These are phyloP conservation scores for Carpinus viminea DNA, from an alignment of 306 rosid species.

Conservation along the genomic window DNA sequence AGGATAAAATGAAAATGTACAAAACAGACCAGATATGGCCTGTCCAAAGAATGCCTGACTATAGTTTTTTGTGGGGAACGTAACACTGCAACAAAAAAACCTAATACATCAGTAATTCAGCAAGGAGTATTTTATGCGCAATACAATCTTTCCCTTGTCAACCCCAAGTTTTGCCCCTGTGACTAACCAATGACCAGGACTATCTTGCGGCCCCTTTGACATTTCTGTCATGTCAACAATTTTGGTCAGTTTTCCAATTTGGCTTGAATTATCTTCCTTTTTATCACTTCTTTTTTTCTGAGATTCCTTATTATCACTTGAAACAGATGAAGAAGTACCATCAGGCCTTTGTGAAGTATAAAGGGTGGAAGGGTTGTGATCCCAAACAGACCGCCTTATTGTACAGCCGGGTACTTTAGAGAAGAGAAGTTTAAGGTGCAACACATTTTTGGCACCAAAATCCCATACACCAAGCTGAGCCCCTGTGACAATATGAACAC, in stretches of 20 bases:
- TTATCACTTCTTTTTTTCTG: constrained; percentile 56
- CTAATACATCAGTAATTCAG: constrained; percentile 70
- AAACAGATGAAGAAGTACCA: constrained; percentile 70
- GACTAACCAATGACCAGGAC: constrained; percentile 98
- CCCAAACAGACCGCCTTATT: constrained; percentile 93
- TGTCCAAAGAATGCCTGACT: constrained; percentile 91
- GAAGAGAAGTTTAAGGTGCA: constrained; percentile 92
- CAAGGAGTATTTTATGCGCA: constrained; percentile 84
- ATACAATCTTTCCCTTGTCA: constrained; percentile 85
- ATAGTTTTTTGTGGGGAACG: constrained; percentile 45
- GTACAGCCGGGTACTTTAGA: constrained; percentile 97
- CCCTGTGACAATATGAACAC: constrained; percentile 94
- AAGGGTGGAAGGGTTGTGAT: constrained; percentile 71
- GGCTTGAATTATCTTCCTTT: constrained; percentile 68
- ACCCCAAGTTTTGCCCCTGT: constrained; percentile 99
- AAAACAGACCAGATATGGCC: constrained; percentile 53
- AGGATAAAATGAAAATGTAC: constrained; percentile 42
- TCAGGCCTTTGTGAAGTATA: constrained; percentile 48
- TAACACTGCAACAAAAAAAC: constrained; percentile 24
- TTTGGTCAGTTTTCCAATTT: constrained; percentile 73
- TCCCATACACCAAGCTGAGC: constrained; percentile 99
- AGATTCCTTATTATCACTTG: constrained; percentile 31
- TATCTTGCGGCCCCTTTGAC: constrained; percentile 95
- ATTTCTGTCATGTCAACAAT: constrained; percentile 90
- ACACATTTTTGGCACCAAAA: constrained; percentile 89